Conservation (phyloP, 768 basidiomycete genomes). For the Omphalotus guepiniiformis region DNA sequence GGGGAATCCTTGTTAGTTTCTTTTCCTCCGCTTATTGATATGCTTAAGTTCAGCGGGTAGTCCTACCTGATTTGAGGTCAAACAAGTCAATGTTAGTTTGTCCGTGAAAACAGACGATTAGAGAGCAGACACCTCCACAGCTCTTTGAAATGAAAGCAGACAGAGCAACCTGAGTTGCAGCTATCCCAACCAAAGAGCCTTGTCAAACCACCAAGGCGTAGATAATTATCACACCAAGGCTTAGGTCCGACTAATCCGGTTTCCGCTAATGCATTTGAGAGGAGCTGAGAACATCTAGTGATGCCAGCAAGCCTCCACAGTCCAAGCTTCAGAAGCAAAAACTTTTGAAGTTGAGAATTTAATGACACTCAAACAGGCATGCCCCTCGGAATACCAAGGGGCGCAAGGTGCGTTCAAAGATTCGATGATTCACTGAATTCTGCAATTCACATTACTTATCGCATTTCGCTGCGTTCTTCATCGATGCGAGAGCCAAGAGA, state of each 20-base stretch:
- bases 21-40: slow-evolving; percentile 90
- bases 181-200: background rate
- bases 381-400: slow-evolving; percentile 70
- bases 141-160: slow-evolving; percentile 10
- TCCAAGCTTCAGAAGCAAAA: slow-evolving; percentile 36
- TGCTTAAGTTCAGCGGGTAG: slow-evolving; percentile 86
- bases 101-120: slow-evolving; percentile 19
- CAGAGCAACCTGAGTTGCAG: background rate
- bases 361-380: slow-evolving; percentile 77
- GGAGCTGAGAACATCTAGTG: slow-evolving; percentile 26
- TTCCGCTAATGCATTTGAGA: slow-evolving; percentile 46
- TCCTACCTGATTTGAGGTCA: slow-evolving; percentile 75
- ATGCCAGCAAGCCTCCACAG: slow-evolving; percentile 35
- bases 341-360: slow-evolving; percentile 42
- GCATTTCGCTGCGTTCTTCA: slow-evolving; percentile 80
- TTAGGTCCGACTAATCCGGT: slow-evolving; percentile 18
- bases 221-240: slow-evolving; percentile 54
- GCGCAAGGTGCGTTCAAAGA: slow-evolving; percentile 82
- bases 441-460: slow-evolving; percentile 83
- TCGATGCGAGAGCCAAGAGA: slow-evolving; percentile 78
- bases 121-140: slow-evolving; percentile 14
- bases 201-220: slow-evolving; percentile 26
- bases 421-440: slow-evolving; percentile 81
- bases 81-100: slow-evolving; percentile 9
- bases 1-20: slow-evolving; percentile 89